Base-by-base conservation (phyloP, 495 filamentous ascomycete species). In the Apodospora peruviana region DNA sequence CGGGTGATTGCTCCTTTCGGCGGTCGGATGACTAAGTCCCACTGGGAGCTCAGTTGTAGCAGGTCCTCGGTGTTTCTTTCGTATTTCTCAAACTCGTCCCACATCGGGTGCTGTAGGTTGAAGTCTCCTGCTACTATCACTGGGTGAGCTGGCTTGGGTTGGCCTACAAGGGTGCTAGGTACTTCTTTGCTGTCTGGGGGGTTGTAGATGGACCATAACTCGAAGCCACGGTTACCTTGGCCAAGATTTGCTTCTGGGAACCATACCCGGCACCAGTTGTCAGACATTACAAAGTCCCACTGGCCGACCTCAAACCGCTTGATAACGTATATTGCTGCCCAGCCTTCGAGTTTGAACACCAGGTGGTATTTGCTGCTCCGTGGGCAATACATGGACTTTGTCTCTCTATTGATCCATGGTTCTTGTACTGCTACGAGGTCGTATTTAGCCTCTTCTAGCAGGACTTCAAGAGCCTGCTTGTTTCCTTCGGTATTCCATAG, bases 121-220 rank as follows among this genome's bases (percentile, higher is more conserved):
- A 38, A 47, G 24, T 47, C 29, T 9, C 44, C 34, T 7, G 44
- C 44, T 17, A 47, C 18, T 0, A 47, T 35, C 14, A 39, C 20
- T 47, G 34, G 44, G 19, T 25, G 11, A 16, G 5, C 14, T 18
- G 34, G 44, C 3, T 0, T 0, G 3, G 29, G 44, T n/a, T n/a
- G 32, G 44, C n/a, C 21, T 0, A 25, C 8, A 14, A 36, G 44
- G 44, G 19, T 9, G 7, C 20, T 1, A n/a, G n/a, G 19, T 7
- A 38, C 1, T 3, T 3, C 19, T 10, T 39, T 39, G 12, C 17
- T 18, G 10, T 17, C 11, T 18, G 21, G 21, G 8, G 44, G 44
- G 21, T 47, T 47, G 34, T 47, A 47, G 44, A 47, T 47, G 37
- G 44, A 47, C 44, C 44, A 47, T 0, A 47, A 14, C n/a, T 47